Evolutionary conservation across 2,329 filamentous ascomycete species (phyloP), one percentile per base, ranked within the genome.

Genomic region (Monilinia laxa): DNA sequence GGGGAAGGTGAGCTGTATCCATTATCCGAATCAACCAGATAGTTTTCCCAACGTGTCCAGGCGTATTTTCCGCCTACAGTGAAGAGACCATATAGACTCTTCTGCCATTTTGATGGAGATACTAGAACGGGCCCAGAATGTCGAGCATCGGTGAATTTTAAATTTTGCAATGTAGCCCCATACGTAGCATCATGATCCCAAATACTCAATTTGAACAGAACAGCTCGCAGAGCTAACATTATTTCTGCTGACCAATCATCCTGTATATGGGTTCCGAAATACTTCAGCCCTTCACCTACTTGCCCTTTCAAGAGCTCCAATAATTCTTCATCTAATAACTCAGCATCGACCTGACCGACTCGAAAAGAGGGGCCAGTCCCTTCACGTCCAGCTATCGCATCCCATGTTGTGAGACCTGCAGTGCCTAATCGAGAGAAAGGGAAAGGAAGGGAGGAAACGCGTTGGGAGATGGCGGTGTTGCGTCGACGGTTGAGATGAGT

Each of bases 131-230:
- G 80, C 12, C 86, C 86, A 57, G 79, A 79, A 64, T 82, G 84
- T 69, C 94, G 85, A 59, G 93, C 93, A 76, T 98, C 94, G 14
- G 91, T 90, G 75, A 94, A 98, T 75, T 89, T 89, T 38, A 99
- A 84, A 70, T 96, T 96, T 78, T 99, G 95, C 60, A 99, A 82
- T 47, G 92, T 89, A 14, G 95, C 95, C 68, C 95, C 95, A 78
- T 99, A 98, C 6, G 91, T 96, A 51, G 95, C 92, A 77, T 97
- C 89, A 77, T 97, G 92, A 78, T 98, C 93, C 95, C 95, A 99
- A 67, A 99, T 89, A 20, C 91, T 92, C 69, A 99, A 85, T 79
- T 99, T 99, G 83, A 97, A 99, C 10, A 99, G 81, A 3, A 93
- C 81, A 2, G 90, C 87, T 57, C 94, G 85, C 66, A 99, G 82